These are phyloP conservation scores for Lichtheimia hyalospora DNA, from an alignment of 371 early-diverging fungal species.

Conservation along the genomic window DNA sequence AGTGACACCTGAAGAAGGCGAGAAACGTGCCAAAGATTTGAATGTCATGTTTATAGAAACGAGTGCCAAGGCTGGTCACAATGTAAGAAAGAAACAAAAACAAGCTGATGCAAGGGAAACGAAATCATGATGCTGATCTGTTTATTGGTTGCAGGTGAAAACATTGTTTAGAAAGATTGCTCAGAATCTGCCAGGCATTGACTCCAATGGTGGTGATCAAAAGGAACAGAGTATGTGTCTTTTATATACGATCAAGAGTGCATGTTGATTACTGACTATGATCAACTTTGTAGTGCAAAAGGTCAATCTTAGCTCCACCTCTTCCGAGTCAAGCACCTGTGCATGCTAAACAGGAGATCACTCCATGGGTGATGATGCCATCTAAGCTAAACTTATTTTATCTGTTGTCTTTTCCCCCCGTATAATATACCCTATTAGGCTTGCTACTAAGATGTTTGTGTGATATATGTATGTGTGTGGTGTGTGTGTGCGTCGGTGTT, in stretches of 20 bases:
- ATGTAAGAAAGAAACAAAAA: slow-evolving; percentile 41
- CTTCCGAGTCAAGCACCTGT: slow-evolving; percentile 18
- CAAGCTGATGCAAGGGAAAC: neutral
- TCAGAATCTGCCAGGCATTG: slow-evolving; percentile 91
- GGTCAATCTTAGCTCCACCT: slow-evolving; percentile 17
- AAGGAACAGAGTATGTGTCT: slow-evolving; percentile 44
- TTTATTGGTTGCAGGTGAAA: slow-evolving; percentile 58
- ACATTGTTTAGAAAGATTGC: slow-evolving; percentile 95
- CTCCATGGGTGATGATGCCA: too few relatives aligned
- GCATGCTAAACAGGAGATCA: slow-evolving; percentile 15
- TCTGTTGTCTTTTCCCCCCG: too few relatives aligned
- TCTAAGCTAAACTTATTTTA: too few relatives aligned
- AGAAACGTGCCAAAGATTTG: slow-evolving; percentile 91
- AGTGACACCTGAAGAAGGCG: slow-evolving; percentile 96
- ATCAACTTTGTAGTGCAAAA: slow-evolving; percentile 20
- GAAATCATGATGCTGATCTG: neutral
- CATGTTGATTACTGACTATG: slow-evolving; percentile 27
- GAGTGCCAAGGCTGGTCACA: slow-evolving; percentile 94
- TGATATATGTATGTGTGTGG: too few relatives aligned
- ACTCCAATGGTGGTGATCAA: slow-evolving; percentile 50
- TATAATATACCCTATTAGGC: too few relatives aligned
- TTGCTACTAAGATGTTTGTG: too few relatives aligned
- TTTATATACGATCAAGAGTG: slow-evolving; percentile 24
- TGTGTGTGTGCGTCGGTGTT: too few relatives aligned
- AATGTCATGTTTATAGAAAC: slow-evolving; percentile 97